Base-by-base conservation (phyloP, 2,329 filamentous ascomycete species). In the Cladophialophora carrionii region DNA sequence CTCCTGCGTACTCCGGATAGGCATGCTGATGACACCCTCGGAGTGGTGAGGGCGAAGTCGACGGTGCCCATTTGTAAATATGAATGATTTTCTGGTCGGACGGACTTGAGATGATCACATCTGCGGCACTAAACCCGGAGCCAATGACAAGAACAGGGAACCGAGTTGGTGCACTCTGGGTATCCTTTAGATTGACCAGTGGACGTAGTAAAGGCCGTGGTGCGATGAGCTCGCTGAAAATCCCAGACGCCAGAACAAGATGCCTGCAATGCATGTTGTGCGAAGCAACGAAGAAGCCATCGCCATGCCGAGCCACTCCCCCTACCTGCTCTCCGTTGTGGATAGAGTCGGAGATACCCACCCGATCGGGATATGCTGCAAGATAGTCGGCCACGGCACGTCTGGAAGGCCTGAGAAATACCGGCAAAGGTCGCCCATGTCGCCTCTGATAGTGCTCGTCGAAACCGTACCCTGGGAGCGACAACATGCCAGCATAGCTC, bases 401-500 rank as follows among this genome's bases (percentile, higher is more conserved):
- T 57, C 85, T 77, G 0, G 83, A 83, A 4, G 85, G 85, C 22
- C 85, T 78, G 32, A 83, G 81, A 67, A 85, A 85, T 20, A 84
- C 77, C 4, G 83, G 79, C 34, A 83, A 72, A 14, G 75, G 71
- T 43, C 77, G 74, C 29, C 79, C 79, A 51, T 79, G 76, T 2
- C 69, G 74, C 57, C 72, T 76, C 31, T 75, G 76, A 67, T 84
- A 79, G 71, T 87, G 82, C 9, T 85, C 80, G 1, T 80, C 78
- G 70, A 85, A 86, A 5, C 81, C 82, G 72, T 87, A 87, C 0
- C 83, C 85, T 0, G 85, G 85, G 29, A 88, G 76, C 14, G 84
- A 86, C 6, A 88, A 77, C 81, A 86, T 84, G 64, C 85, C 84
- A 2, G 85, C 84, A 76, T 88, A 87, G 73, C 85, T 87, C 73